Evolutionary conservation across 2,329 filamentous ascomycete species (phyloP).

Genomic region (Emergomyces pasteurianus): DNA sequence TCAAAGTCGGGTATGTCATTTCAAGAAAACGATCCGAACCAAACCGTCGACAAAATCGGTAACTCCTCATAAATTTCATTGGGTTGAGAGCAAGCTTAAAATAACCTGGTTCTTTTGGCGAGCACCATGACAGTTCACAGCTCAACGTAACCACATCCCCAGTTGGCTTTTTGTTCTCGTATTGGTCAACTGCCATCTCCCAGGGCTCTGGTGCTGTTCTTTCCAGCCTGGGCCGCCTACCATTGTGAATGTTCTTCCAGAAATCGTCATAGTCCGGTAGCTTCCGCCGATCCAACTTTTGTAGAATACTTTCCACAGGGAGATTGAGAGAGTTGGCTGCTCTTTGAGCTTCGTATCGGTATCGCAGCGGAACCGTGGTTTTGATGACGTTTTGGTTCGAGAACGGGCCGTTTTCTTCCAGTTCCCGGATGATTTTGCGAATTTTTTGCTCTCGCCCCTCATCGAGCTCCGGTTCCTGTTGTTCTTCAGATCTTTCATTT

Average conservation of each 20-base stretch:
- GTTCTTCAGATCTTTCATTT: not conserved
- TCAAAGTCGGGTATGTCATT: constrained; percentile 24
- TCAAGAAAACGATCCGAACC: constrained; percentile 36
- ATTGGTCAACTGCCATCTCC: constrained; percentile 23
- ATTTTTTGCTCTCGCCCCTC: constrained; percentile 7
- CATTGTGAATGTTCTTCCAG: constrained; percentile 22
- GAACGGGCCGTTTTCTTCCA: constrained; percentile 27
- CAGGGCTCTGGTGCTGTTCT: constrained; percentile 21
- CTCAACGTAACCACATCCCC: constrained; percentile 29
- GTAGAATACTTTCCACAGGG: constrained; percentile 18
- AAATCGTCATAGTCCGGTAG: constrained; percentile 18
- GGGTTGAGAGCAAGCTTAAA: constrained; percentile 31
- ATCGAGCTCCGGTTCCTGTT: not conserved
- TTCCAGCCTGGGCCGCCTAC: constrained; percentile 17
- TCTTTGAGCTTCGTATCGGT: constrained; percentile 29
- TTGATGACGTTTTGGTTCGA: constrained; percentile 17
- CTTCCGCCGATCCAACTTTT: constrained; percentile 6
- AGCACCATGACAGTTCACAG: constrained; percentile 30
- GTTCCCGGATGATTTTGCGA: constrained; percentile 17
- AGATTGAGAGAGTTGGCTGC: constrained; percentile 21
- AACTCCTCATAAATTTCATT: constrained; percentile 30
- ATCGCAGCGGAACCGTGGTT: constrained; percentile 20
- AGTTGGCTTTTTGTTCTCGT: constrained; percentile 16
- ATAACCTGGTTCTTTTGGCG: constrained; percentile 20
- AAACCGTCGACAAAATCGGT: constrained; percentile 35